Base-by-base conservation (phyloP, 495 filamentous ascomycete genomes). In the Podospora sp. region DNA sequence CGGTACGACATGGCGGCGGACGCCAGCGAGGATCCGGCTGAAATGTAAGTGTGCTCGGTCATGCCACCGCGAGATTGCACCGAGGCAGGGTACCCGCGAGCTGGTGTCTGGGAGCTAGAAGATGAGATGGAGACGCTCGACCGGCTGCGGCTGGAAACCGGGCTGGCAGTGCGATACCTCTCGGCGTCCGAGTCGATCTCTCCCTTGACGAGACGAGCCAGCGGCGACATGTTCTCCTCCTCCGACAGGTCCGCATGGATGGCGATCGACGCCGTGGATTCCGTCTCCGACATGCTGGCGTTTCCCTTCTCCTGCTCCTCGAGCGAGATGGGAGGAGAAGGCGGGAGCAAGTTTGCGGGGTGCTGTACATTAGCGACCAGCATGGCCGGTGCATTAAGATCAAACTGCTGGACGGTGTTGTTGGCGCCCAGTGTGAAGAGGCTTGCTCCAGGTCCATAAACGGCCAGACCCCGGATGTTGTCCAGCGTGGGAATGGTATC, bases 361-460 rank as follows among this genome's bases (percentile, higher is more conserved):
- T 97, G 93, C 67, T 96, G 92, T 25, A 94, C 88, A 75, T 91
- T 94, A 40, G 88, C 88, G 9, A 94, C 89, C 81, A 97, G 84
- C 66, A 85, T 83, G 20, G 83, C 74, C 21, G 92, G 90, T 25
- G 89, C 90, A 65, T 94, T 96, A 51, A 97, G 80, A 74, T 97
- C 92, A 76, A 95, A 98, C 76, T 99, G 95, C 72, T 97, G 96
- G 27, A 96, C 89, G 22, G 91, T 93, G 74, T 94, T 86, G 68
- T 94, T 92, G 21, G 91, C 89, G 7, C 93, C 92, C 21, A 98
- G 80, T 2, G 94, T 98, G 80, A 99, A 99, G 16, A 99, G 82
- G n/a, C 89, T 90, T 14, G 94, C 94, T 1, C 89, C 91, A 1
- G 93, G 91, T 0, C 95, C 95, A 77, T 94, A 97, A 67, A 93